These are phyloP conservation scores for Endoconidiophora laricicola DNA, from an alignment of 2,329 filamentous ascomycete genomes.

Conservation along the genomic window DNA sequence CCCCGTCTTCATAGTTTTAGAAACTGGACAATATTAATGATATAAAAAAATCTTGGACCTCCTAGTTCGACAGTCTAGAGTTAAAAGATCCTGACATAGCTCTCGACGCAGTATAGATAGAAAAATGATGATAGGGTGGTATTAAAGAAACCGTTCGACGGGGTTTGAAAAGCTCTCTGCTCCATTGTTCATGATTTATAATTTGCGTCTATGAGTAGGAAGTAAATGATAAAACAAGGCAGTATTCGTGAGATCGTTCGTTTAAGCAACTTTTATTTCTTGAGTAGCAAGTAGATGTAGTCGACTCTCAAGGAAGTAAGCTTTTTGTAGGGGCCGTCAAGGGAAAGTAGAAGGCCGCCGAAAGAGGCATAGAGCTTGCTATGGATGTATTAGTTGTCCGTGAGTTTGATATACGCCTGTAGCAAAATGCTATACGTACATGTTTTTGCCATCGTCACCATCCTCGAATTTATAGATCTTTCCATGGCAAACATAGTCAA, in stretches of 20 bases:
- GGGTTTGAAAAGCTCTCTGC: no score
- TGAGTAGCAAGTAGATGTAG: conserved; percentile 81
- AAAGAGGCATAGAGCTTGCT: conserved; percentile 93
- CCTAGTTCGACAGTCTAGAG: neutral
- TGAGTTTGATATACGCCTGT: no score
- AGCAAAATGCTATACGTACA: conserved; percentile 43
- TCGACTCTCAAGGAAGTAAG: conserved; percentile 83
- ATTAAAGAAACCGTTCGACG: neutral
- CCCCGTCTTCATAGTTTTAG: conserved; percentile 22
- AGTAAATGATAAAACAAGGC: neutral
- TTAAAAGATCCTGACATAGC: conserved; percentile 11
- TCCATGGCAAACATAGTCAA: conserved; percentile 75
- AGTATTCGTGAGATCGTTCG: neutral
- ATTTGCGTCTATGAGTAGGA: conserved; percentile 9
- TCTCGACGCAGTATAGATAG: neutral
- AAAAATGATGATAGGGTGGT: neutral
- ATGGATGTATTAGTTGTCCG: conserved; percentile 10
- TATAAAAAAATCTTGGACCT: neutral
- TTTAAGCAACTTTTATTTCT: conserved; percentile 39
- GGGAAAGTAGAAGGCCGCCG: conserved; percentile 73
- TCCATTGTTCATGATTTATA: no score
- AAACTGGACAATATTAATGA: no score
- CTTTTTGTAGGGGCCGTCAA: conserved; percentile 93
- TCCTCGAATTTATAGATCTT: conserved; percentile 85
- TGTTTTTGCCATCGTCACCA: conserved; percentile 59